Evolutionary conservation across 352 stramenopile species (phyloP).

Genomic region (Pilasporangium apinafurcum): DNA sequence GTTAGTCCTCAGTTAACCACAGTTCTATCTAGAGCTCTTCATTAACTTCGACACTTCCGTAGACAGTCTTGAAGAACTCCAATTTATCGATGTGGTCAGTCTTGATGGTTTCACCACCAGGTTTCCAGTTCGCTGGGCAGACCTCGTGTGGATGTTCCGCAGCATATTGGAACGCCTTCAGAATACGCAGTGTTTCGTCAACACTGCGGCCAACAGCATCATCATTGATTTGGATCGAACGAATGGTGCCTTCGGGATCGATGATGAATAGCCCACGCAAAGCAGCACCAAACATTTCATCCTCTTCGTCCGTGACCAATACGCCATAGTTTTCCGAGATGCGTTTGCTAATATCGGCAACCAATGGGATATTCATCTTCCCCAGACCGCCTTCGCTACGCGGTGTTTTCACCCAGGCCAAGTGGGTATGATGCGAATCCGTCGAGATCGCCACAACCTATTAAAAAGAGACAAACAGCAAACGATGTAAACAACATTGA

Average conservation of each 20-base stretch:
- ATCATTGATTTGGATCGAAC: slow-evolving; percentile 84
- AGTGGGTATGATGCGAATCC: slow-evolving; percentile 81
- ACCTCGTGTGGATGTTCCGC: slow-evolving; percentile 74
- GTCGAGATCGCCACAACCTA: slow-evolving; percentile 75
- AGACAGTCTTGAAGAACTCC: slow-evolving; percentile 82
- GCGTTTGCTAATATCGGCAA: slow-evolving; percentile 79
- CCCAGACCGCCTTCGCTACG: slow-evolving; percentile 67
- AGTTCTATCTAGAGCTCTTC: slow-evolving; percentile 47
- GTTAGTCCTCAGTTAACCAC: slow-evolving; percentile 9
- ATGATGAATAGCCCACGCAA: slow-evolving; percentile 82
- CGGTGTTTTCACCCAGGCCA: slow-evolving; percentile 80
- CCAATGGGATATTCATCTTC: slow-evolving; percentile 80
- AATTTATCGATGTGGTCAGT: slow-evolving; percentile 79
- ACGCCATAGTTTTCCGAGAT: slow-evolving; percentile 84
- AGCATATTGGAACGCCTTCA: slow-evolving; percentile 83
- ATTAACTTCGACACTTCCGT: slow-evolving; percentile 24
- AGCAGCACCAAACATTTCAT: slow-evolving; percentile 73
- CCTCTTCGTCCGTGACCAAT: slow-evolving; percentile 74
- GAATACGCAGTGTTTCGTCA: slow-evolving; percentile 75
- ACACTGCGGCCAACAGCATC: slow-evolving; percentile 77
- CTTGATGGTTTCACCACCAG: slow-evolving; percentile 79
- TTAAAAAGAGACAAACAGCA: slow-evolving; percentile 1
- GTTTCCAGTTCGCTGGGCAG: slow-evolving; percentile 84
- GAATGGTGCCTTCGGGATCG: slow-evolving; percentile 75
- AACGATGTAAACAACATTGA: too few species aligned